These are phyloP conservation scores for Macrotyloma uniflorum DNA, from an alignment of 306 rosid genomes.

Conservation along the genomic window DNA sequence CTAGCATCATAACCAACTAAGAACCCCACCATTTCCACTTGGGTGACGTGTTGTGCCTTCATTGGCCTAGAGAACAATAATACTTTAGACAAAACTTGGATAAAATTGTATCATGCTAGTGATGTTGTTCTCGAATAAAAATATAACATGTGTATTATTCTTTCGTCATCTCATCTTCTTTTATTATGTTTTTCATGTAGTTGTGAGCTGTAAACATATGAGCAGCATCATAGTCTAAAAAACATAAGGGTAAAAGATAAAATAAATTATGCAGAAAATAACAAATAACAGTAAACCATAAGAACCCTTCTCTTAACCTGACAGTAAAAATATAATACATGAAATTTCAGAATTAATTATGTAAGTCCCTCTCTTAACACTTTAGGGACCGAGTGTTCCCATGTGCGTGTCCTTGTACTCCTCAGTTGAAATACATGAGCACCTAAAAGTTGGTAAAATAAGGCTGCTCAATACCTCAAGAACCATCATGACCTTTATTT, in stretches of 20 bases:
- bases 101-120: slow-evolving; percentile 12
- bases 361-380: not conserved
- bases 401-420: slow-evolving; percentile 6
- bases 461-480: slow-evolving; percentile 44
- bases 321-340: slow-evolving; percentile 9
- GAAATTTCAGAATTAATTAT: slow-evolving; percentile 2
- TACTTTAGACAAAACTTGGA: slow-evolving; percentile 15
- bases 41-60: slow-evolving; percentile 28
- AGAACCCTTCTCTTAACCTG: too few relatives aligned
- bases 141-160: slow-evolving; percentile 7
- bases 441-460: slow-evolving; percentile 47
- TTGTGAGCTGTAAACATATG: too few relatives aligned
- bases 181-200: not conserved
- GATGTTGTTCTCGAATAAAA: slow-evolving; percentile 4
- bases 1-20: slow-evolving; percentile 26
- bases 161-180: slow-evolving; percentile 13
- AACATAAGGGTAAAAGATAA: too few relatives aligned
- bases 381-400: slow-evolving; percentile 37
- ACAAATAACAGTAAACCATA: too few relatives aligned
- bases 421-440: slow-evolving; percentile 37
- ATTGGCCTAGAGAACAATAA: slow-evolving; percentile 47
- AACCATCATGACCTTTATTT: slow-evolving; percentile 30
- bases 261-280: too few relatives aligned
- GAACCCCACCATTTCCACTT: slow-evolving; percentile 4
- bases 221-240: too few relatives aligned